Base-by-base conservation (phyloP, 1,139 yeast genomes). In the Hyphopichia wangnamkhiaoensis region DNA sequence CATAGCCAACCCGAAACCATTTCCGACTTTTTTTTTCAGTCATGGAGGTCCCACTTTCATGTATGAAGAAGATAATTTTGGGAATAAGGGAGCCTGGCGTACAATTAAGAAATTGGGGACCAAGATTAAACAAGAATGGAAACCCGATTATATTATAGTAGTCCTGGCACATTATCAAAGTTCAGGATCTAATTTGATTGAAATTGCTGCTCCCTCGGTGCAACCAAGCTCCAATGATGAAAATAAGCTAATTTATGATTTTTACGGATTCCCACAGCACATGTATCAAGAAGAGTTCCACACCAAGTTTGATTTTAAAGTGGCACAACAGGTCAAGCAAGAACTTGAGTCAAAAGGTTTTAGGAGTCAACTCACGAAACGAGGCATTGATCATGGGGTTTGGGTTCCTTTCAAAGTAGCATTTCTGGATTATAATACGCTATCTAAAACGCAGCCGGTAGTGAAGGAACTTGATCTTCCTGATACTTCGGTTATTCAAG, bases 31-130 rank as follows among this genome's bases (percentile, higher is more conserved):
- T 54, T 86, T 85, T 58, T 56, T 84, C 38, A 80, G 88, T 25
- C 94, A 86, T 60, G 94, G 94, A 2, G 91, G 90, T 1, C 94
- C 94, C 3, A 79, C 83, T 1, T 83, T 85, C 56, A 76, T 83
- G 71, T 75, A 81, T 50, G 54, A 56, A 26, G 58, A 65, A 17
- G 73, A 72, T 26, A 62, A 61, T 24, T 60, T 58, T 26, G 75
- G 81, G 2, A 75, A 81, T 44, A 46, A 49, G 12, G 86, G 86
- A 3, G 91, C 93, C 0, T 82, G 76, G 68, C 63, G 68, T n/a
- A 64, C 65, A 4, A 67, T 81, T 8, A 59, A 67, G 34, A 48
- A 59, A 16, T 45, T 83, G 14, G 94, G 94, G 1, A 48, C 58
- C 16, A 62, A 63, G 27, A 79, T 85, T 45, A 70, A 68, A 39